Evolutionary conservation across 345 rosid genomes (phyloP).

Genomic region (Salix udensis): DNA sequence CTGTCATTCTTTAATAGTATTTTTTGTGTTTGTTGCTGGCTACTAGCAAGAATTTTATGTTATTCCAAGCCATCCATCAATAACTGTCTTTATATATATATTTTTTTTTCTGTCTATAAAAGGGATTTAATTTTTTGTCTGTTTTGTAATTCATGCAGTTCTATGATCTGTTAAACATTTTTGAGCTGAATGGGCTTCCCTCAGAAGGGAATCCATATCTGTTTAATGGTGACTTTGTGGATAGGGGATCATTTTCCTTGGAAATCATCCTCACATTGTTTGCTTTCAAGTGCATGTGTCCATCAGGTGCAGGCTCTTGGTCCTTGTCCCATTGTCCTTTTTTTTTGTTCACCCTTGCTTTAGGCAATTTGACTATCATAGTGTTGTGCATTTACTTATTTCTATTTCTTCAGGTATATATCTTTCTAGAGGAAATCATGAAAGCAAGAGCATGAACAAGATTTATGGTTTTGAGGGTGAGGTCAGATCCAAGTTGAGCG

Average conservation of each 20-base stretch:
- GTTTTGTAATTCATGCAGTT: constrained; percentile 54
- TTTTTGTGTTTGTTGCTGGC: neutral
- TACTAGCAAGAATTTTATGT: neutral
- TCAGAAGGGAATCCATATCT: constrained; percentile 94
- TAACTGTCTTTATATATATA: neutral
- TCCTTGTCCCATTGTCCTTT: neutral
- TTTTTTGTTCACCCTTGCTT: neutral
- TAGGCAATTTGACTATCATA: neutral
- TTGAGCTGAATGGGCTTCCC: constrained; percentile 95
- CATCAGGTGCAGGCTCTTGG: constrained; percentile 55
- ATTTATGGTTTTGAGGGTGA: constrained; percentile 99
- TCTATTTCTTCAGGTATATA: constrained; percentile 59
- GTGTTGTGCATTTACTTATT: constrained; percentile 10
- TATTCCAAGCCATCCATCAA: neutral
- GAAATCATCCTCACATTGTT: constrained; percentile 92
- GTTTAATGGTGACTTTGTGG: constrained; percentile 97
- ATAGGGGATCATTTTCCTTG: constrained; percentile 92
- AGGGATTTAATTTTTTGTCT: neutral
- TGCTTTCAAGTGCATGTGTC: constrained; percentile 93
- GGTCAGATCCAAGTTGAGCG: constrained; percentile 88
- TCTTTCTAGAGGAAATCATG: constrained; percentile 97
- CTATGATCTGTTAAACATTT: constrained; percentile 86
- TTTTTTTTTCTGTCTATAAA: neutral
- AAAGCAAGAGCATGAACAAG: constrained; percentile 99
- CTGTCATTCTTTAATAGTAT: neutral